Conservation (phyloP, 495 filamentous ascomycete genomes). For the Bombardia bombarda region DNA sequence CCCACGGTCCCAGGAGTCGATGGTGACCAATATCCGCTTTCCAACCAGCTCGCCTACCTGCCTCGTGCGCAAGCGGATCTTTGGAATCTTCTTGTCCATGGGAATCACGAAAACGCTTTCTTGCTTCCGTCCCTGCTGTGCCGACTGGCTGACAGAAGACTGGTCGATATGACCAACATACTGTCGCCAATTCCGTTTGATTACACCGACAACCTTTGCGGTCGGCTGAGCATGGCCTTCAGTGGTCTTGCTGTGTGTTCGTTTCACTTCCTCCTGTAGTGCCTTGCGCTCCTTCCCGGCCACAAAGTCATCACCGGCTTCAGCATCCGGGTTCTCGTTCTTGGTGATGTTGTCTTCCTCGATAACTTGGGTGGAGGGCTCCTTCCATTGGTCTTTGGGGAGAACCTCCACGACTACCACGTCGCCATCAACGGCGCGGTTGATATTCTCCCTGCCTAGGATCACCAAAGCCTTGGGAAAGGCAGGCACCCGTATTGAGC, state of each 20-base stretch:
- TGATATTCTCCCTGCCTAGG: constrained; percentile 93
- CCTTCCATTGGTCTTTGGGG: constrained; percentile 93
- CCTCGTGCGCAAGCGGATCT: constrained; percentile 85
- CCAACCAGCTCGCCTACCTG: constrained; percentile 83
- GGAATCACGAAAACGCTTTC: constrained; percentile 90
- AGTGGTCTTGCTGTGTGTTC: constrained; percentile 64
- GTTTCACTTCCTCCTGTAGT: constrained; percentile 83
- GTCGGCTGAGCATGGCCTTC: constrained; percentile 86
- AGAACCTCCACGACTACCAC: constrained; percentile 85
- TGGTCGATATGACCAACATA: constrained; percentile 94
- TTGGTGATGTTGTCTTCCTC: constrained; percentile 90
- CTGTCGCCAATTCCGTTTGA: constrained; percentile 95
- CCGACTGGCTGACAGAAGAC: constrained; percentile 65
- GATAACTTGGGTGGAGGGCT: constrained; percentile 86
- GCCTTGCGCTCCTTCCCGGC: constrained; percentile 79
- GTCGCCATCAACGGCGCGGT: constrained; percentile 85
- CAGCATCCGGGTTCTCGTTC: constrained; percentile 83
- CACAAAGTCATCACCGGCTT: constrained; percentile 64
- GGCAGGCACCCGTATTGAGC: constrained; percentile 76
- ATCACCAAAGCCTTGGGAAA: constrained; percentile 86
- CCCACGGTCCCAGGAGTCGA: constrained; percentile 90
- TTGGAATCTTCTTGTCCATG: constrained; percentile 96
- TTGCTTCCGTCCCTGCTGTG: constrained; percentile 67
- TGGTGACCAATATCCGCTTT: constrained; percentile 88
- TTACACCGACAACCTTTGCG: constrained; percentile 82